phyloP scores from a whole-genome alignment of 345 rosid genomes.

The Populus deltoides region DNA sequence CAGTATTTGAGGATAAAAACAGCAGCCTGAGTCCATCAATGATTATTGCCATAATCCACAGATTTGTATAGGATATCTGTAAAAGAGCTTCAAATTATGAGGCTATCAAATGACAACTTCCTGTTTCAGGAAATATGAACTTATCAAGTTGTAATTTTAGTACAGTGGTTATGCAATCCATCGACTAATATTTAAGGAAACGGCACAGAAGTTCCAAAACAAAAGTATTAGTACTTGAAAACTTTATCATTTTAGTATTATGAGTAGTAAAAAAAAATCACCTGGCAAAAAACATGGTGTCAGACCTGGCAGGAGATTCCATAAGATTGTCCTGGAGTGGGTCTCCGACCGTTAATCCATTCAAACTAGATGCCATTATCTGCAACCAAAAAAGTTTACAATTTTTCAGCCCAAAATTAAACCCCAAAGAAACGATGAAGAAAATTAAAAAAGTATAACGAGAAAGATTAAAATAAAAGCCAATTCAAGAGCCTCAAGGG shows the following conservation, averaged over 20 bases:
- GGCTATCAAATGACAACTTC: not conserved
- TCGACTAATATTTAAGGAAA: not conserved
- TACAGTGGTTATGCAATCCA: not conserved
- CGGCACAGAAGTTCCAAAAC: not conserved
- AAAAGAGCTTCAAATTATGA: not conserved
- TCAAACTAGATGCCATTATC: slow-evolving; percentile 98
- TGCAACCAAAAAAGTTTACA: slow-evolving; percentile 14
- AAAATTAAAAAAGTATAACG: not conserved
- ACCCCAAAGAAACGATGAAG: not conserved
- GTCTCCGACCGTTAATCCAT: slow-evolving; percentile 90
- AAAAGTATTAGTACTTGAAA: not conserved
- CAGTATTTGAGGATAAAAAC: not conserved
- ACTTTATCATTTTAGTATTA: not conserved
- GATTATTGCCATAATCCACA: not conserved
- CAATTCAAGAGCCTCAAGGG: not conserved
- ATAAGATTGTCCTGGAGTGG: slow-evolving; percentile 69
- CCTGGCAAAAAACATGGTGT: slow-evolving; percentile 47
- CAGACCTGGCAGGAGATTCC: slow-evolving; percentile 82
- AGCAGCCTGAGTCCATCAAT: not conserved
- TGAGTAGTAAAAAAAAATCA: slow-evolving; percentile 3
- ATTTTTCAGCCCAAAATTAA: not conserved
- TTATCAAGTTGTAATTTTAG: not conserved
- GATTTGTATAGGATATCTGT: not conserved
- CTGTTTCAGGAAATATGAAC: not conserved
- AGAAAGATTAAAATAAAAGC: not conserved